Evolutionary conservation across 139 green algal species (phyloP).

Genomic region (Chloropicon primus): DNA sequence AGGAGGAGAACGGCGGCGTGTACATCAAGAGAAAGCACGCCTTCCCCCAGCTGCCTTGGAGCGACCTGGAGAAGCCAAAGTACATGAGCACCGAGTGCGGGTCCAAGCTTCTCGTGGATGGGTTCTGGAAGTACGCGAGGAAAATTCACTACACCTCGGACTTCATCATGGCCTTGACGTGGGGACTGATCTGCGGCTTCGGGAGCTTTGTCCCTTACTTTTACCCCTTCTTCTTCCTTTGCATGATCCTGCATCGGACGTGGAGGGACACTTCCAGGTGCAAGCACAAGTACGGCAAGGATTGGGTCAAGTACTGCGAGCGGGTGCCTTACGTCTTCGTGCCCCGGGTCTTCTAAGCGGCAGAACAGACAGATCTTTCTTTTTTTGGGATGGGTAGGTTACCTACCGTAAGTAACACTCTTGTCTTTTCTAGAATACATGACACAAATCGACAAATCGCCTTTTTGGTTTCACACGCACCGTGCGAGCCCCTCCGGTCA

Average conservation of each 20-base stretch:
- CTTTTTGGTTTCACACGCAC: no score
- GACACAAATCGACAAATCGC: no score
- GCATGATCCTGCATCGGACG: slow-evolving; percentile 5
- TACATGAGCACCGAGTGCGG: not conserved
- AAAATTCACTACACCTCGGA: slow-evolving; percentile 12
- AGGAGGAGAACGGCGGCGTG: no score
- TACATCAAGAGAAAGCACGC: no score
- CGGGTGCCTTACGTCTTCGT: slow-evolving; percentile 5
- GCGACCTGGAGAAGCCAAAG: no score
- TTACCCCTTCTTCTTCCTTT: slow-evolving; percentile 1
- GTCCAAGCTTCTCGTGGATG: not conserved
- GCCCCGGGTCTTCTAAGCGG: not conserved
- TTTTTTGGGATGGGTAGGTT: no score
- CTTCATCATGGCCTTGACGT: not conserved
- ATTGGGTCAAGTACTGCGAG: not conserved
- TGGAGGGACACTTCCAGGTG: not conserved
- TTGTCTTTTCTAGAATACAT: no score
- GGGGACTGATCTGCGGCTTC: not conserved
- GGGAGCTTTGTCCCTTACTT: not conserved
- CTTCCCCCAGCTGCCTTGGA: no score
- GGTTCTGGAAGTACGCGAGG: not conserved
- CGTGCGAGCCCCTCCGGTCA: no score
- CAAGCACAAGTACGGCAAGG: slow-evolving; percentile 2
- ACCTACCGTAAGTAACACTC: no score
- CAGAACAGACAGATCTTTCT: no score